Conservation (phyloP, 352 stramenopile species). For the Nothophytophthora sp. region DNA sequence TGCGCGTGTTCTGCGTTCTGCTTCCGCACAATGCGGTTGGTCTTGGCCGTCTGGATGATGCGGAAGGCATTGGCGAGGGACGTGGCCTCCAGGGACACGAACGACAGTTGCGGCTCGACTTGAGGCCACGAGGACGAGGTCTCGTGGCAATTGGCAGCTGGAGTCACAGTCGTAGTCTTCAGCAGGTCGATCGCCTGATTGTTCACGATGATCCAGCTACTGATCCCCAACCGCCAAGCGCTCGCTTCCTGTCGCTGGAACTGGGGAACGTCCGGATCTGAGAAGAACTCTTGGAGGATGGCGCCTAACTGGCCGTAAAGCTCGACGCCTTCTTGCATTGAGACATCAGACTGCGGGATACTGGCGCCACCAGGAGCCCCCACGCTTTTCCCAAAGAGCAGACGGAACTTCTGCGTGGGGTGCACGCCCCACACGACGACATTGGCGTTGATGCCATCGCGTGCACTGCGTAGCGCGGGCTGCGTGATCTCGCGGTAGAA, state of each 20-base stretch:
- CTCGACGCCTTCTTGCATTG: constrained; percentile 45
- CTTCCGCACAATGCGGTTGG: constrained; percentile 72
- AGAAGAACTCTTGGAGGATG: constrained; percentile 56
- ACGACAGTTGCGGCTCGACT: constrained; percentile 27
- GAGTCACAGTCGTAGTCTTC: constrained; percentile 10
- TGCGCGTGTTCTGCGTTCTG: constrained; percentile 62
- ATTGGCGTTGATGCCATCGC: constrained; percentile 64
- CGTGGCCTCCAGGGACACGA: constrained; percentile 54
- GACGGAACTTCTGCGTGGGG: constrained; percentile 69
- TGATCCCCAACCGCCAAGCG: constrained; percentile 56
- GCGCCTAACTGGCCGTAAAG: constrained; percentile 58
- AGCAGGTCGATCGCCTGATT: constrained; percentile 63
- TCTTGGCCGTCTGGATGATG: constrained; percentile 71
- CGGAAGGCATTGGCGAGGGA: constrained; percentile 44
- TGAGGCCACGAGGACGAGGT: background rate
- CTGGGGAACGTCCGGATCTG: too few species aligned
- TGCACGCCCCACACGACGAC: constrained; percentile 66
- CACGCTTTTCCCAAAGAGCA: constrained; percentile 69
- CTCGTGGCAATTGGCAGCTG: background rate
- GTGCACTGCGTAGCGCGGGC: constrained; percentile 40
- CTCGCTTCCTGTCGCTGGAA: background rate
- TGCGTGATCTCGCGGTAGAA: constrained; percentile 65
- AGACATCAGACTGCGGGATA: constrained; percentile 12
- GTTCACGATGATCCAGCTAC: constrained; percentile 74
- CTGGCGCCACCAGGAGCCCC: constrained; percentile 11